Evolutionary conservation across 2,329 filamentous ascomycete genomes (phyloP).

Genomic region (Colletotrichum camelliae): DNA sequence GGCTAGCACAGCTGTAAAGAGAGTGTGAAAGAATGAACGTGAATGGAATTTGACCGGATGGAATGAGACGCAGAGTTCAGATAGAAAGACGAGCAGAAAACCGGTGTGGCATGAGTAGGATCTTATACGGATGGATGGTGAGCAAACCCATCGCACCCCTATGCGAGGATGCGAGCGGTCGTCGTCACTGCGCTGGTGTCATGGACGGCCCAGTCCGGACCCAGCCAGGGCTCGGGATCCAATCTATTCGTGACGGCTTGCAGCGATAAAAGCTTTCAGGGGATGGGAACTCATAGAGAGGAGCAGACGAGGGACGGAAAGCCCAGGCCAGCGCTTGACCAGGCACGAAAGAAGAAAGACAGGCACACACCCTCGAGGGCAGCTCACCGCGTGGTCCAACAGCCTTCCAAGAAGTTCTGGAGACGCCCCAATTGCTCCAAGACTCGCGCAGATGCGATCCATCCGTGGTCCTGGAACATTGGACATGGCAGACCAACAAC

Average conservation of each 20-base stretch:
- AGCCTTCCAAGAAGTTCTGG: not conserved
- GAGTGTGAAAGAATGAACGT: conserved; percentile 19
- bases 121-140: conserved; percentile 13
- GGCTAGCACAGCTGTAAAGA: conserved; percentile 23
- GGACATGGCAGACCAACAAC: not conserved
- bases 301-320: not conserved
- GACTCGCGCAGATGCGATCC: not conserved
- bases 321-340: not conserved
- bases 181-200: not conserved
- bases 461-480: conserved; percentile 13
- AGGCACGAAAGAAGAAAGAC: not conserved
- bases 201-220: conserved; percentile 9
- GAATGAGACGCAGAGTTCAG: conserved; percentile 16
- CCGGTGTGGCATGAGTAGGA: not conserved
- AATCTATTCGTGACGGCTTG: conserved; percentile 17
- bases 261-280: conserved; percentile 13
- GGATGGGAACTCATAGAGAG: not conserved
- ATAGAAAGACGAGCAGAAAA: not conserved
- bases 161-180: not conserved
- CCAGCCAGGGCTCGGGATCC: not conserved
- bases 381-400: not conserved
- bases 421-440: not conserved
- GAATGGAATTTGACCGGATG: conserved; percentile 17
- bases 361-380: not conserved
- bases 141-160: not conserved